phyloP scores from a whole-genome alignment of 2,329 filamentous ascomycete species.

The Fusarium verticillioides region DNA sequence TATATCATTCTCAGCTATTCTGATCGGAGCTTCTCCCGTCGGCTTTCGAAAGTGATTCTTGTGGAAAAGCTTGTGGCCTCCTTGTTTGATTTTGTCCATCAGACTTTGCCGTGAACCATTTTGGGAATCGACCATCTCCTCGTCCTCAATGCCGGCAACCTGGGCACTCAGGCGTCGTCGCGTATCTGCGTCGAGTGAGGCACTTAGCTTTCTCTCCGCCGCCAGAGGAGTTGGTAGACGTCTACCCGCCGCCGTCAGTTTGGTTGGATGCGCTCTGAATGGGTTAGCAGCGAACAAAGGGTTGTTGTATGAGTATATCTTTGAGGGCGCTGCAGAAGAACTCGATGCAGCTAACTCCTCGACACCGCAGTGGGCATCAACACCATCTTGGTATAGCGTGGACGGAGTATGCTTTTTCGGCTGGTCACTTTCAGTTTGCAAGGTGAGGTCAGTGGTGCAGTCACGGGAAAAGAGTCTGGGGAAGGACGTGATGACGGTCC shows the following conservation, averaged over 20 bases:
- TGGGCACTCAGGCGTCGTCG: conserved; percentile 45
- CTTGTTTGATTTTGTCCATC: conserved; percentile 45
- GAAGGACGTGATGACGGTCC: conserved; percentile 50
- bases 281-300: conserved; percentile 41
- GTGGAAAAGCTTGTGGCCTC: conserved; percentile 41
- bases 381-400: conserved; percentile 44
- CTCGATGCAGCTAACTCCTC: conserved; percentile 2
- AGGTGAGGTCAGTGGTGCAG: conserved; percentile 47
- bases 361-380: conserved; percentile 47
- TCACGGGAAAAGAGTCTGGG: conserved; percentile 47
- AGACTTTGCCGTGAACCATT: conserved; percentile 40
- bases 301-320: conserved; percentile 21
- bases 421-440: conserved; percentile 35
- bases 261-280: conserved; percentile 23
- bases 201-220: conserved; percentile 34
- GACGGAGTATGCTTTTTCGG: conserved; percentile 1
- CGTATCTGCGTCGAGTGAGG: conserved; percentile 40
- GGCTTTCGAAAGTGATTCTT: conserved; percentile 33
- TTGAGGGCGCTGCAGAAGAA: conserved; percentile 20
- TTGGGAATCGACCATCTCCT: conserved; percentile 12
- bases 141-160: conserved; percentile 2
- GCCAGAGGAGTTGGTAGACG: neutral
- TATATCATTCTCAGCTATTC: neutral
- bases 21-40: conserved; percentile 8
- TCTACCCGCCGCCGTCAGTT: neutral